Percentiles rank a stretch among this genome's conserved stretches.
Evolutionary conservation across 1,139 yeast genomes (phyloP).

Genomic region (Geotrichum carabidarum): DNA sequence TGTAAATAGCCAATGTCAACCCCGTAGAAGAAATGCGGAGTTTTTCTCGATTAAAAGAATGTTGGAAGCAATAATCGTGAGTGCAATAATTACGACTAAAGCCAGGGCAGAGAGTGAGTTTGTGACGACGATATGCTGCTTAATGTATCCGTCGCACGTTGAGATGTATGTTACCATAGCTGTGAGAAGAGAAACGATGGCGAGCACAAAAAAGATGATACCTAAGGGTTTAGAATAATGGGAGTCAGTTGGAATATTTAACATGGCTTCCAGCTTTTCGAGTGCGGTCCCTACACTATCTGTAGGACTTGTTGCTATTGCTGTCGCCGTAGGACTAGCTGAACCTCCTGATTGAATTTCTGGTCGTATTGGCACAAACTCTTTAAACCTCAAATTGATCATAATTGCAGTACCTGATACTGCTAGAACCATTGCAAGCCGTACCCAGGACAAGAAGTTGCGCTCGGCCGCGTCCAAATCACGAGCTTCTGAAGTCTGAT

Average conservation of each 20-base stretch:
- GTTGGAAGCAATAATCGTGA: conserved; percentile 19
- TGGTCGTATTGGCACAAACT: background rate
- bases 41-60: conserved; percentile 5
- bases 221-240: conserved; percentile 24
- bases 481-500: conserved; percentile 36
- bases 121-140: conserved; percentile 26
- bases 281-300: background rate
- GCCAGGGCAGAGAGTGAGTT: conserved; percentile 21
- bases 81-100: conserved; percentile 23
- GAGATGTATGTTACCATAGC: conserved; percentile 27
- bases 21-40: background rate
- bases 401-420: conserved; percentile 32
- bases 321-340: background rate
- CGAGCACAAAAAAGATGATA: conserved; percentile 24
- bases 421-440: conserved; percentile 29
- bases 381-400: conserved; percentile 18
- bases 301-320: too few relatives aligned
- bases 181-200: conserved; percentile 23
- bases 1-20: conserved; percentile 5
- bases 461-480: conserved; percentile 37
- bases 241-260: background rate
- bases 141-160: conserved; percentile 25
- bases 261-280: background rate
- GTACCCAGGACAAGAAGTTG: conserved; percentile 32
- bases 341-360: too few relatives aligned